Evolutionary conservation across 2,329 filamentous ascomycete genomes (phyloP).

Genomic region (Fusarium neocosmosporiellum): DNA sequence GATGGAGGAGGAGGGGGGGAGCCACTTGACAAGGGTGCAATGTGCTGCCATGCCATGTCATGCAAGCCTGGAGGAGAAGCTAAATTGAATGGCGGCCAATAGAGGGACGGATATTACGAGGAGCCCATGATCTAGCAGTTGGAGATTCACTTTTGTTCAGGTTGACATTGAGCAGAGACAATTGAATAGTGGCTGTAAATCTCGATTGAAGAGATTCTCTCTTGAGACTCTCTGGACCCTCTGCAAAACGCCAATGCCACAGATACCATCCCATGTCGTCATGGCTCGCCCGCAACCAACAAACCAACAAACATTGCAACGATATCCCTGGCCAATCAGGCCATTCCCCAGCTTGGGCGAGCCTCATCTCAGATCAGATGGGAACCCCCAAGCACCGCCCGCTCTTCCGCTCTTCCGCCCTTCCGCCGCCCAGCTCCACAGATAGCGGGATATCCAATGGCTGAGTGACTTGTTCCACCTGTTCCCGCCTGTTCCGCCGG

Average conservation of each 20-base stretch:
- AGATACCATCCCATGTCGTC: background rate
- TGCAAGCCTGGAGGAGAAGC: slow-evolving; percentile 10
- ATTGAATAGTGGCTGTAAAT: background rate
- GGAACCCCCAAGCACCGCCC: background rate
- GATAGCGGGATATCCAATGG: background rate
- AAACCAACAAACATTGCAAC: background rate
- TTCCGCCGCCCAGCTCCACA: slow-evolving; percentile 11
- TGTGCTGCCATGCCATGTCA: slow-evolving; percentile 7
- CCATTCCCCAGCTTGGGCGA: background rate
- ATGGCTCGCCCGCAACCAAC: background rate
- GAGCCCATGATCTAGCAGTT: background rate
- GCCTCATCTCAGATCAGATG: background rate
- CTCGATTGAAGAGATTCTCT: background rate
- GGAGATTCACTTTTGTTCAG: background rate
- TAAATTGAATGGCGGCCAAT: slow-evolving; percentile 31
- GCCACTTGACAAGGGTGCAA: slow-evolving; percentile 28
- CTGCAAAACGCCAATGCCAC: background rate
- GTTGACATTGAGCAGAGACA: background rate
- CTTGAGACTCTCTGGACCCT: background rate
- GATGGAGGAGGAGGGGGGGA: background rate
- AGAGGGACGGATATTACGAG: slow-evolving; percentile 28
- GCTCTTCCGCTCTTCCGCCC: background rate
- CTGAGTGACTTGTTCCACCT: slow-evolving; percentile 4
- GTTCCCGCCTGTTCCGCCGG: slow-evolving; percentile 24
- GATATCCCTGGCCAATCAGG: slow-evolving; percentile 2